Conservation (phyloP, 2,329 filamentous ascomycete species). For the Colletotrichum theobromicola region DNA sequence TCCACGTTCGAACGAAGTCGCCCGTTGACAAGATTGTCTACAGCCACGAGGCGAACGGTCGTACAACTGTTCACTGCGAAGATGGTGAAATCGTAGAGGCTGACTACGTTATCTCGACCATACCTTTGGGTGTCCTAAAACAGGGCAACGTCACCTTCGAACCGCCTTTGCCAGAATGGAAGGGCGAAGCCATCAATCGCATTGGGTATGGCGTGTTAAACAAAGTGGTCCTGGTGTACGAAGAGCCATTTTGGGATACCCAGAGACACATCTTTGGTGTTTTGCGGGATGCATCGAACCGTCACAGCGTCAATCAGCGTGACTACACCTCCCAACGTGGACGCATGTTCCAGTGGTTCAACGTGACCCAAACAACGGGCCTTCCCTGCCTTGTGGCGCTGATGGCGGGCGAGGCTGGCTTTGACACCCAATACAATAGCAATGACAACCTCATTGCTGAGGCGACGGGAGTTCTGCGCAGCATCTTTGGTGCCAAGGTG, state of each 20-base stretch:
- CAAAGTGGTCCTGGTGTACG: constrained; percentile 92
- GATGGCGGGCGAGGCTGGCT: constrained; percentile 94
- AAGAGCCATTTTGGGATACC: constrained; percentile 89
- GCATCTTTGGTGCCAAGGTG: constrained; percentile 74
- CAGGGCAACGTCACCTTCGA: constrained; percentile 81
- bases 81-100: constrained; percentile 79
- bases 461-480: constrained; percentile 78
- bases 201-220: constrained; percentile 94
- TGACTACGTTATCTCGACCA: constrained; percentile 90
- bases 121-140: constrained; percentile 91
- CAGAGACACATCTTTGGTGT: constrained; percentile 93
- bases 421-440: constrained; percentile 79
- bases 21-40: constrained; percentile 75
- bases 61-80: constrained; percentile 68
- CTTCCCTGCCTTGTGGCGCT: constrained; percentile 87
- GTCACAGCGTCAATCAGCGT: constrained; percentile 75
- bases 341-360: constrained; percentile 99
- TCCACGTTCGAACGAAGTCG: constrained; percentile 78
- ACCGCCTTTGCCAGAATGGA: constrained; percentile 89
- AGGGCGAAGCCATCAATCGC: constrained; percentile 77
- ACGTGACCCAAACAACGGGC: constrained; percentile 88
- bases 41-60: constrained; percentile 48
- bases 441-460: constrained; percentile 81
- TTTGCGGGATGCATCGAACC: constrained; percentile 73
- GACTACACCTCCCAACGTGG: constrained; percentile 82